Conservation (phyloP, 108 stramenopile species). For the Cylindrotheca fusiformis region DNA sequence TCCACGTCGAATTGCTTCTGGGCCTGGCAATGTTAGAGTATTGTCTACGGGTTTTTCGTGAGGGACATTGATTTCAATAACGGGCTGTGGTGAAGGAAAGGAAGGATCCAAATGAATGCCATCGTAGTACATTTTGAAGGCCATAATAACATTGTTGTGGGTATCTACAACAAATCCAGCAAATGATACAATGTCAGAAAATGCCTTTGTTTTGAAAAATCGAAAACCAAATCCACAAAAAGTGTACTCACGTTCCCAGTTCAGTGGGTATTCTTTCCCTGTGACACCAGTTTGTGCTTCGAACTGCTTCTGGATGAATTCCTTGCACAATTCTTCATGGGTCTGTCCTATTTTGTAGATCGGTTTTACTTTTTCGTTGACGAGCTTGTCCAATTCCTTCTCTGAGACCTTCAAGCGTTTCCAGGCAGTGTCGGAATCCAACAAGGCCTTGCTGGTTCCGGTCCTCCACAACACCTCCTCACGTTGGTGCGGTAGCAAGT, state of each 20-base stretch:
- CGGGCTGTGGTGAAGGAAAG: slow-evolving; percentile 40
- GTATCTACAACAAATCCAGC: too few species aligned
- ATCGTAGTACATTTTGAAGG: slow-evolving; percentile 58
- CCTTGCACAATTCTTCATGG: slow-evolving; percentile 34
- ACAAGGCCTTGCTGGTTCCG: slow-evolving; percentile 38
- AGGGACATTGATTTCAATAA: slow-evolving; percentile 35
- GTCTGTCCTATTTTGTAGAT: slow-evolving; percentile 27
- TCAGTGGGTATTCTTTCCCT: slow-evolving; percentile 3
- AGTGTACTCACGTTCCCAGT: slow-evolving; percentile 8
- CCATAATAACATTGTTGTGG: slow-evolving; percentile 49
- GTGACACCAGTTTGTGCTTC: slow-evolving; percentile 11
- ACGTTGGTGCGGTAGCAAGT: slow-evolving; percentile 35
- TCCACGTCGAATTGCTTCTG: neutral
- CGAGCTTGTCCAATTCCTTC: slow-evolving; percentile 31
- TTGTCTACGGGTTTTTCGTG: slow-evolving; percentile 8
- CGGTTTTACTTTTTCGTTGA: slow-evolving; percentile 25
- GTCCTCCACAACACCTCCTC: slow-evolving; percentile 67
- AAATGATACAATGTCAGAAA: too few species aligned
- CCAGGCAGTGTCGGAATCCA: slow-evolving; percentile 50
- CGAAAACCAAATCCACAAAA: too few species aligned
- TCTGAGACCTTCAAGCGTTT: slow-evolving; percentile 38
- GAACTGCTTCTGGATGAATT: slow-evolving; percentile 32
- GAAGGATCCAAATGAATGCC: slow-evolving; percentile 35
- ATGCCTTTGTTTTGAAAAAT: too few species aligned
- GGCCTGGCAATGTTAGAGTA: neutral